Conservation (phyloP, 2,329 filamentous ascomycete genomes). For the Neoascochyta sp. region DNA sequence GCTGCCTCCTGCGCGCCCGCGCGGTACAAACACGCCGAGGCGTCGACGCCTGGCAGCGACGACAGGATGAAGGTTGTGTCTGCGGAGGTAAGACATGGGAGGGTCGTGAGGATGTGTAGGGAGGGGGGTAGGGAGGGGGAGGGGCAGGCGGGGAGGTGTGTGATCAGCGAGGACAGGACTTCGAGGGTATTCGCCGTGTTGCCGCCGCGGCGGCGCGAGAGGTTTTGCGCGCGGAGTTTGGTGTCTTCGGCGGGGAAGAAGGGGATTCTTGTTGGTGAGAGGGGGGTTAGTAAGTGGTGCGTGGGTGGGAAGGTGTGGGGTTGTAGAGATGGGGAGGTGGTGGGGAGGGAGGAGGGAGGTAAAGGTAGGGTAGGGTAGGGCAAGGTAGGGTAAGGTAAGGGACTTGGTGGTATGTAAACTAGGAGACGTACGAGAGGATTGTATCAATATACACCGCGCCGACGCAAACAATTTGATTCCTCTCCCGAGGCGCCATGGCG, state of each 20-base stretch:
- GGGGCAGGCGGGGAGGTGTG: conserved; percentile 1
- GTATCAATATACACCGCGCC: conserved; percentile 70
- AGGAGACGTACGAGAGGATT: conserved; percentile 58
- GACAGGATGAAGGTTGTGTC: conserved; percentile 52
- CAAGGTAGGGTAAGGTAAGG: not conserved
- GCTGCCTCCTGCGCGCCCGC: conserved; percentile 54
- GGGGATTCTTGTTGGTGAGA: conserved; percentile 61
- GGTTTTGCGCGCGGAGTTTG: conserved; percentile 62
- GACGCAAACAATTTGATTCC: conserved; percentile 59
- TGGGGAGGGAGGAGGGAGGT: not conserved
- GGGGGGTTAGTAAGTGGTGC: conserved; percentile 1
- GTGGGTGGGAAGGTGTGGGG: no score
- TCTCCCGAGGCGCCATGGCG: no score
- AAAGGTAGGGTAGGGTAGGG: not conserved
- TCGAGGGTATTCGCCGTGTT: conserved; percentile 71
- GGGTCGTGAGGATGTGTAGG: conserved; percentile 43
- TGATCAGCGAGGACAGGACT: conserved; percentile 59
- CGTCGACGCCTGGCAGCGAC: conserved; percentile 50
- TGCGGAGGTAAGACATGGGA: conserved; percentile 54
- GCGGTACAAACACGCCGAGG: conserved; percentile 31
- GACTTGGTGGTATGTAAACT: no score
- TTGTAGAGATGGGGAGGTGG: no score
- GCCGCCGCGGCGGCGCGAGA: conserved; percentile 62
- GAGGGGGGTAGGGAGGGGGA: not conserved
- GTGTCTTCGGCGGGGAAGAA: conserved; percentile 67